phyloP scores from a whole-genome alignment of 257 asterid species.

The Rehmannia glutinosa region DNA sequence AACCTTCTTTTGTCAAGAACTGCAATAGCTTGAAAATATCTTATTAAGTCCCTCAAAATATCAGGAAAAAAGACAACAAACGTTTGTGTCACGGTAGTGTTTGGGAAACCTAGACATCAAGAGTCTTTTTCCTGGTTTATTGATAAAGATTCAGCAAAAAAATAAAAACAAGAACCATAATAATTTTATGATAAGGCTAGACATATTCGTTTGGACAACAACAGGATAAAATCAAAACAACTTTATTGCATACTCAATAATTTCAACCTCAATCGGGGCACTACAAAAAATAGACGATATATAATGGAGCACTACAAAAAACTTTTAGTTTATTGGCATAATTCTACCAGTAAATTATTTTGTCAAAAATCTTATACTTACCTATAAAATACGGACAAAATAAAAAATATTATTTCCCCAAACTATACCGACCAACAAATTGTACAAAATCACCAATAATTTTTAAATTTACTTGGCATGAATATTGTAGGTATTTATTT shows the following conservation, averaged over 20 bases:
- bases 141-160: neutral
- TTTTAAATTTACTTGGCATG: too few relatives aligned
- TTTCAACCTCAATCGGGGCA: slow-evolving; percentile 4
- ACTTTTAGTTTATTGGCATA: neutral
- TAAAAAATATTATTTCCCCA: too few relatives aligned
- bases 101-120: neutral
- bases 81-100: neutral
- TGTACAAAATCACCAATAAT: too few relatives aligned
- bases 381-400: too few relatives aligned
- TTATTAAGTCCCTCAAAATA: too few relatives aligned
- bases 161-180: neutral
- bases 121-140: neutral
- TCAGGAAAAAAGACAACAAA: neutral
- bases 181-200: neutral
- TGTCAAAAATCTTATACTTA: too few relatives aligned
- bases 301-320: too few relatives aligned
- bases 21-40: too few relatives aligned
- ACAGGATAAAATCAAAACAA: neutral
- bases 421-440: too few relatives aligned
- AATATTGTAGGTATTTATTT: too few relatives aligned
- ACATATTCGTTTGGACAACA: neutral
- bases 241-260: slow-evolving; percentile 17
- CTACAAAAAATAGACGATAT: neutral
- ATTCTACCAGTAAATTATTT: too few relatives aligned
- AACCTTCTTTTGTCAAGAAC: too few relatives aligned